Evolutionary conservation across 345 rosid genomes (phyloP), one percentile per base, ranked within the genome.

Genomic region (Melastoma malabathricum): DNA sequence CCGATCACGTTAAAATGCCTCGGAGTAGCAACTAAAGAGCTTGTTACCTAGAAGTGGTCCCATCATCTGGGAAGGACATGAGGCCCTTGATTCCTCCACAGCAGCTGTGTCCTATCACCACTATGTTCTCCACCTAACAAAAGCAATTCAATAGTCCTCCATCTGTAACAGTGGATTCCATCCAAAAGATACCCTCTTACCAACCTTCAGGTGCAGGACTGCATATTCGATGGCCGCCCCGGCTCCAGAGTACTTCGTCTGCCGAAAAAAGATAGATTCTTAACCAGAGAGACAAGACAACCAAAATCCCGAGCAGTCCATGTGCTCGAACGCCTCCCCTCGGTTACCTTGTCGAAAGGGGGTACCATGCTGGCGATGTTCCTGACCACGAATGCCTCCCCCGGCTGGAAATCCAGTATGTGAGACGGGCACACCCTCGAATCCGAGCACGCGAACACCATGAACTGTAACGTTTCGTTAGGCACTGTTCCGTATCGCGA

Each of bases 201-300:
- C 25, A 22, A 22, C 25, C 81, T 78, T 87, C 46, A 92, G 80
- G 68, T 87, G 94, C 74, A 89, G 49, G 31, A 92, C 72, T 18
- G 98, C 94, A 64, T 92, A 92, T 78, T 92, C 98, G 64, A 92
- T 76, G 72, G 98, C 97, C 0, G 98, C 95, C 52, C 95, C 98
- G 46, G 62, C 78, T 39, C 84, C 86, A 0, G 81, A 75, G 72
- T 80, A 67, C 54, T 69, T 82, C 44, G 64, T 73, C 97, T 87
- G 90, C 70, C 41, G 56, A 6, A 15, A 34, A 27, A 68, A 49
- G 39, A 29, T 34, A 43, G 15, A 57, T 15, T 55, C 48, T 52
- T 50, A 34, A 18, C 7, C 39, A 55, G 39, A 20, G 22, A 29
- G 43, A 2, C 25, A 15, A 22, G 25, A 22, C 25, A 22, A 4